Base-by-base conservation (phyloP, 495 filamentous ascomycete species). In the Aspergillus indologenus region DNA sequence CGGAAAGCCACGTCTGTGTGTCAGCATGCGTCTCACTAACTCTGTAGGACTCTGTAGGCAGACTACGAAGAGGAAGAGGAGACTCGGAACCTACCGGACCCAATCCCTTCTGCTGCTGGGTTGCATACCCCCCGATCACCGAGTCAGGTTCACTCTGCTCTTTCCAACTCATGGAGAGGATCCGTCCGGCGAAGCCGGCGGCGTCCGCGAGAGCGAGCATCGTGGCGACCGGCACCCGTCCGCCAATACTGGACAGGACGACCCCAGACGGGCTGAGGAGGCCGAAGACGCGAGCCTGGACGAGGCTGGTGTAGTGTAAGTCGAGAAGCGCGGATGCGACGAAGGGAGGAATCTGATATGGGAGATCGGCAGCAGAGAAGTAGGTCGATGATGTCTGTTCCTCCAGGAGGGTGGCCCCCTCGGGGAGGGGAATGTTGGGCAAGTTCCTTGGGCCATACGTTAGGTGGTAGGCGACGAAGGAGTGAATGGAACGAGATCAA, bases 121-220 rank as follows among this genome's bases (percentile, higher is more conserved):
- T 22, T 5, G 47, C 47, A 24, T 50, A 50, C 8, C 47, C 47
- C 21, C 21, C 47, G 26, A 50, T 50, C 19, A 50, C 47, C 22
- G 12, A 11, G 1, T 50, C 21, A 1, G 47, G 47, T 24, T 50
- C 47, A 22, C 47, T 50, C 17, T 50, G 47, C 19, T 24, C 47
- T 12, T 50, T 50, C 47, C 47, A 50, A 1, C 20, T 14, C 47
- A 50, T 50, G 20, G 47, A 50, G 15, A 50, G 12, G 12, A 50
- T 50, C n/a, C 47, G 1, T 3, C 47, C 47, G 20, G 11, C 6
- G 21, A 24, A 50, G 47, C 47, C 47, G 0, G 20, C 47, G 9
- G 20, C 6, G 17, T 50, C 22, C 20, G 47, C 22, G 1, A 50
- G 5, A 0, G 14, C 20, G 7, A 50, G 47, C 47, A 50, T 50